A percentile compares a stretch with the other conserved stretches of the same genome.
Conservation (phyloP, 495 filamentous ascomycete species). For the Chaetomium fimeti region DNA sequence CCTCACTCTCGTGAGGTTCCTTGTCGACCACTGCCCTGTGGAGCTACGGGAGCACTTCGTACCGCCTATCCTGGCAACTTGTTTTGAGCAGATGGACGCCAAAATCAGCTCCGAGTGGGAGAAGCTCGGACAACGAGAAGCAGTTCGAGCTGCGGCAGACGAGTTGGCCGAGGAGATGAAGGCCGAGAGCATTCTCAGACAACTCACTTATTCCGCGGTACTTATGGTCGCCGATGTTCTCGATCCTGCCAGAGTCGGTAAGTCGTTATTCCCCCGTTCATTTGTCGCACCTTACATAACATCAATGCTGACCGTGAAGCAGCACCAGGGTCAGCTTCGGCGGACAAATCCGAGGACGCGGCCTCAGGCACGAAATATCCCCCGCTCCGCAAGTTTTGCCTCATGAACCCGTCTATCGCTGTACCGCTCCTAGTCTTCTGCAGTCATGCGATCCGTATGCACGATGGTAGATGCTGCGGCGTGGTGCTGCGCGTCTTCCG, state of each 20-base stretch:
- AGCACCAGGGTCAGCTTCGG: neutral
- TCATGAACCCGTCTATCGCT: conserved; percentile 73
- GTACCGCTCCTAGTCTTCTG: conserved; percentile 89
- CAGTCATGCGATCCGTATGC: conserved; percentile 84
- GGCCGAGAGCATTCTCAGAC: conserved; percentile 91
- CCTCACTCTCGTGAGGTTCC: conserved; percentile 76
- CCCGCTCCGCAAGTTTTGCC: conserved; percentile 72
- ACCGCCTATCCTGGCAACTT: conserved; percentile 75
- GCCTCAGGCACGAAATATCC: conserved; percentile 34
- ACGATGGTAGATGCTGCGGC: conserved; percentile 83
- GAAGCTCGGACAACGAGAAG: conserved; percentile 58
- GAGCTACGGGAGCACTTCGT: conserved; percentile 75
- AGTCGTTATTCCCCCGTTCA: conserved; percentile 27
- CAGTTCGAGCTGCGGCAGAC: conserved; percentile 56
- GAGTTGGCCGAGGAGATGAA: conserved; percentile 95
- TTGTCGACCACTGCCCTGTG: conserved; percentile 88
- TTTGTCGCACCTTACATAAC: neutral
- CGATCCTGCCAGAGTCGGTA: conserved; percentile 64
- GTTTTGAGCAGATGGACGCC: conserved; percentile 80
- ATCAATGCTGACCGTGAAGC: conserved; percentile 21
- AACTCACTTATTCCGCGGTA: conserved; percentile 86
- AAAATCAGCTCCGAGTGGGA: conserved; percentile 90
- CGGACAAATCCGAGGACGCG: conserved; percentile 11
- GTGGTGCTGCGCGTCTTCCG: conserved; percentile 81
- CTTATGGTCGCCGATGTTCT: conserved; percentile 85